Evolutionary conservation across 805 yeast species (phyloP).

Genomic region (Yarrowia phangngaensis): DNA sequence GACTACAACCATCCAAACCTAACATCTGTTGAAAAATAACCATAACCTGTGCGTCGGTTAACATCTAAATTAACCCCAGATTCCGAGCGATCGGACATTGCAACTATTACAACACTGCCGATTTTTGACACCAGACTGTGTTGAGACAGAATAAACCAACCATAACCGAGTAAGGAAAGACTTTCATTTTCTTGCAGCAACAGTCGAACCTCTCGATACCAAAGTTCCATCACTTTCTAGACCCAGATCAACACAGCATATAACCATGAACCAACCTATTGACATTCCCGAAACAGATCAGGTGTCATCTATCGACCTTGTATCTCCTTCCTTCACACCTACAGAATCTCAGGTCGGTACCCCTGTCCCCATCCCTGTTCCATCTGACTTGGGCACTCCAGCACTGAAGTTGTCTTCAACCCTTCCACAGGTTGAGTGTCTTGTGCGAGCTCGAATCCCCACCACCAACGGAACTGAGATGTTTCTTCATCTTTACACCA

Average conservation of each 20-base stretch:
- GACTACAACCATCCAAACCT: slow-evolving; percentile 4
- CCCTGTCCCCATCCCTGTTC: slow-evolving; percentile 25
- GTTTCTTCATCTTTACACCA: slow-evolving; percentile 82
- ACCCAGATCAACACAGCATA: too few relatives aligned
- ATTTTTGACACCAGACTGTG: too few relatives aligned
- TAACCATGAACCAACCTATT: slow-evolving; percentile 10
- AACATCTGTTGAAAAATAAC: slow-evolving; percentile 24
- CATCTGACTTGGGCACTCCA: slow-evolving; percentile 26
- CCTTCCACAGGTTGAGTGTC: slow-evolving; percentile 77
- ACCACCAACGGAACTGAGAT: slow-evolving; percentile 94
- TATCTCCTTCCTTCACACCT: slow-evolving; percentile 27
- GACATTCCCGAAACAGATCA: slow-evolving; percentile 8
- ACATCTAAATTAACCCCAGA: slow-evolving; percentile 25
- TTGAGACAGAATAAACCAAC: too few relatives aligned
- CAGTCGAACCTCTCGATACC: neutral
- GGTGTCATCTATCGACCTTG: slow-evolving; percentile 14
- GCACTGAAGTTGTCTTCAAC: slow-evolving; percentile 31
- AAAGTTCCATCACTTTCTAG: neutral
- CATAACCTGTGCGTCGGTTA: slow-evolving; percentile 12
- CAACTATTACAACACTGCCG: slow-evolving; percentile 3
- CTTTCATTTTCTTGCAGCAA: too few relatives aligned
- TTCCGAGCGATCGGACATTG: slow-evolving; percentile 16
- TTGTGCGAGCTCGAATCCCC: slow-evolving; percentile 94
- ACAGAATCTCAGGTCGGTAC: slow-evolving; percentile 23
- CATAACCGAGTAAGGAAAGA: too few relatives aligned